Conservation (phyloP, 768 basidiomycete genomes). For the Auriscalpium microsporum region DNA sequence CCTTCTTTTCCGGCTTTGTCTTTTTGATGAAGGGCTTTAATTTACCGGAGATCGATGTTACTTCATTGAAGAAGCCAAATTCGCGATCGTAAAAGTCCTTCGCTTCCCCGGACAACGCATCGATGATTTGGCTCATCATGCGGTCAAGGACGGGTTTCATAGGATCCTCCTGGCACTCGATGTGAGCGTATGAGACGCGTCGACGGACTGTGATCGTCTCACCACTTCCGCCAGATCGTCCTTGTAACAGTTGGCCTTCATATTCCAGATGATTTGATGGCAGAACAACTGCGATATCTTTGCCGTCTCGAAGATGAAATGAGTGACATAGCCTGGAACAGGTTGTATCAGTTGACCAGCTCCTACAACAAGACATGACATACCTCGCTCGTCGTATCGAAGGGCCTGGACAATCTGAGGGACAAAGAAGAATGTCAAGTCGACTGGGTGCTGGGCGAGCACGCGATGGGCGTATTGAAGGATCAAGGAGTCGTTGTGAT, state of each 20-base stretch:
- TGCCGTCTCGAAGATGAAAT: constrained; percentile 94
- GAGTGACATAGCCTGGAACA: constrained; percentile 75
- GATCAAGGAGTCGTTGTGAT: constrained; percentile 73
- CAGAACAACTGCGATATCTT: constrained; percentile 97
- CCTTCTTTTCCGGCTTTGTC: constrained; percentile 96
- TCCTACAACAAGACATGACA: constrained; percentile 11
- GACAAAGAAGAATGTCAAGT: constrained; percentile 96
- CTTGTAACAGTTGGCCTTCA: constrained; percentile 97
- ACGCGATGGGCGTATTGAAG: constrained; percentile 96
- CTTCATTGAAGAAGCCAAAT: constrained; percentile 91
- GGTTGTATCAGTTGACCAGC: background rate
- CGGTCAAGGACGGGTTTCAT: constrained; percentile 94
- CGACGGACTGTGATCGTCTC: constrained; percentile 14
- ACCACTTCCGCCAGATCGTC: constrained; percentile 85
- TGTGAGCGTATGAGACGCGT: background rate
- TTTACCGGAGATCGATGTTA: constrained; percentile 97
- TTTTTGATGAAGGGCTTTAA: constrained; percentile 94
- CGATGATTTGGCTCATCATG: constrained; percentile 75
- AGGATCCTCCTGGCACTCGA: constrained; percentile 64
- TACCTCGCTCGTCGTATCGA: constrained; percentile 82
- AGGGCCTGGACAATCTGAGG: constrained; percentile 97
- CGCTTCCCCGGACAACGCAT: constrained; percentile 82
- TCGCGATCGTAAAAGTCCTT: constrained; percentile 88
- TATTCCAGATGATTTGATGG: constrained; percentile 99
- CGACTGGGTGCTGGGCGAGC: constrained; percentile 88